Evolutionary conservation across 441 rosid genomes (phyloP).

Genomic region (Erodium texanum): DNA sequence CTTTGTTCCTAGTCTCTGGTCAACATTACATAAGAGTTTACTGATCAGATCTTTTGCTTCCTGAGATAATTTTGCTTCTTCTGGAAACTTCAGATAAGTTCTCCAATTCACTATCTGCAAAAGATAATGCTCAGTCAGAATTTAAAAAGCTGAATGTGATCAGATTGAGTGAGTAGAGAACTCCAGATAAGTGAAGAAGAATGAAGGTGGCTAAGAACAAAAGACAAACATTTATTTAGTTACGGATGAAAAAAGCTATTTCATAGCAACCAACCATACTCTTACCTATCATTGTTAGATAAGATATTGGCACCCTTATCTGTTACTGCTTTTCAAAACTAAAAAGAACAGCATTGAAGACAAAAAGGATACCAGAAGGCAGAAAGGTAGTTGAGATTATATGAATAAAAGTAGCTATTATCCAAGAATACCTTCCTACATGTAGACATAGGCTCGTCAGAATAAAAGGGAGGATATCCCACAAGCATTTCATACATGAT

Average conservation of each 20-base stretch:
- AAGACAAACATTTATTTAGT: not conserved
- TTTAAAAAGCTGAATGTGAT: conserved; percentile 18
- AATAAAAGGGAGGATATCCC: conserved; percentile 23
- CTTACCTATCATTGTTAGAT: no score
- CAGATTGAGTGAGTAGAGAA: not conserved
- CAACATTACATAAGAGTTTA: conserved; percentile 55
- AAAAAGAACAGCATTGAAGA: no score
- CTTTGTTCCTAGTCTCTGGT: conserved; percentile 50
- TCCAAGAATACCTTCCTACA: conserved; percentile 19
- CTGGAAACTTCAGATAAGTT: conserved; percentile 17
- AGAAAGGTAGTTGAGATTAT: not conserved
- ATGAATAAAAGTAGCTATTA: not conserved
- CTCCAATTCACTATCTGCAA: conserved; percentile 59
- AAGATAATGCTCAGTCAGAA: conserved; percentile 26
- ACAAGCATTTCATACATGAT: conserved; percentile 67
- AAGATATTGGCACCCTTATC: no score
- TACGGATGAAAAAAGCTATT: no score
- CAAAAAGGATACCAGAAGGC: not conserved
- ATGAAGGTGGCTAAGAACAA: not conserved
- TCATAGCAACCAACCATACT: no score
- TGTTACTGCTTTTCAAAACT: no score
- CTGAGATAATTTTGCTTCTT: conserved; percentile 40
- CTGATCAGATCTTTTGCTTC: conserved; percentile 51
- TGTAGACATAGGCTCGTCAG: conserved; percentile 21
- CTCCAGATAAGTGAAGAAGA: not conserved